Base-by-base conservation (phyloP, 345 rosid species). In the Lumnitzera littorea region DNA sequence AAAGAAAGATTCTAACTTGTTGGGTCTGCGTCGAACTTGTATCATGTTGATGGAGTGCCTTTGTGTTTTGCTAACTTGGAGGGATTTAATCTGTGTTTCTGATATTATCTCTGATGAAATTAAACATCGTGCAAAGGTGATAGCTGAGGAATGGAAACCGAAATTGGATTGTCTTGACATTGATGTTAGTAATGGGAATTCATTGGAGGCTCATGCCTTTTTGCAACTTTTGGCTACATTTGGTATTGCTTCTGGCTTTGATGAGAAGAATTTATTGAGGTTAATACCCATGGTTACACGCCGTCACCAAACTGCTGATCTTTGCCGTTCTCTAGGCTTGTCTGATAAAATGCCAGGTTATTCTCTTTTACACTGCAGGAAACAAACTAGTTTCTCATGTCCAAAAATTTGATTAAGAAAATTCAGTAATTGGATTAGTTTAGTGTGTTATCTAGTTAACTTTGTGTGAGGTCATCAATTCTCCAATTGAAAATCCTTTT, bases 41-140 rank as follows among this genome's bases (percentile, higher is more conserved):
- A 50, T 74, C 36, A 53, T 78, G 62, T 63, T 84, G 63, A 51
- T 84, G 77, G 87, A 81, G 72, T 79, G 83, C 70, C 60, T 81
- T 81, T 75, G 72, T 27, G 63, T 72, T 75, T 72, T 75, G 55
- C 56, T 84, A 75, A 82, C 72, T n/a, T 76, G 77, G 78, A 62
- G 36, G 62, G 84, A 78, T 79, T 72, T 74, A 73, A 84, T 80
- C 71, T 74, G 62, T 74, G 76, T 77, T 73, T 77, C 79, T 76
- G 75, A 36, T 36, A 36, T 36, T 36, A 36, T 36, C 43, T 36
- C 7, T 36, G 43, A 36, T 2, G 82, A 77, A 67, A 79, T 64
- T 58, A 84, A 76, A 78, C 79, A 66, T 80, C 80, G 72, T 77
- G 90, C 90, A 72, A 84, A 79, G 90, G 84, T 78, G 72, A 77